Evolutionary conservation across 495 filamentous ascomycete species (phyloP), one percentile per base, ranked within the genome.

Genomic region (Hyaloscypha bicolor): DNA sequence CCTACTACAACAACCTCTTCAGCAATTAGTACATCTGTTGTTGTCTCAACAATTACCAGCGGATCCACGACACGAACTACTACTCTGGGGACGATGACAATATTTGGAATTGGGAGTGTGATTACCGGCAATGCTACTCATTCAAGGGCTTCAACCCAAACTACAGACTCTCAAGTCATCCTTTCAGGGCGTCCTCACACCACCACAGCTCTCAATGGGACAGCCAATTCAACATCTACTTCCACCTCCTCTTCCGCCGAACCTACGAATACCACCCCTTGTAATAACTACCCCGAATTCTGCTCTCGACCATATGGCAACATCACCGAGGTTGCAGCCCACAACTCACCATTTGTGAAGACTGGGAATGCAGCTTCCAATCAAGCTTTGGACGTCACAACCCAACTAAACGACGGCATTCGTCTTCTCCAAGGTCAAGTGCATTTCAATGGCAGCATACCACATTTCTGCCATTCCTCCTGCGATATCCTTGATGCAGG

Each of bases 391-490:
- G 73, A 76, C 60, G 93, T 97, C 56, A 83, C 81, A 6, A 76
- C 85, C 53, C 94, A 98, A 79, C 79, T 98, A 33, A 86, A 97
- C 74, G 94, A 98, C 72, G 94, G 94, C 19, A 82, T 97, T 68
- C 90, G 94, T 56, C 93, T 96, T 84, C 85, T 98, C n/a, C 93
- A 97, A 82, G 93, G 88, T 31, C 92, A 98, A 79, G 88, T 71
- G 37, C 73, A 75, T 42, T 70, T 69, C 32, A 55, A 68, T 4
- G 71, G 71, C 53, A 51, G 58, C 29, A 68, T 62, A 1, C 68
- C 87, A 3, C 93, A 96, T 75, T 86, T 86, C 65, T 86, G 83
- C 76, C 91, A 96, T 75, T 91, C 91, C n/a, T 87, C 81, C 63
- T 98, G 93, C 80, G 85, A 93, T 65, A 75, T 97, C 14, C 84